Percentiles rank a stretch among this genome's conserved stretches.
These are phyloP conservation scores for Cylindricascospora bacillispora DNA, from an alignment of 1,139 yeast species.

Conservation along the genomic window DNA sequence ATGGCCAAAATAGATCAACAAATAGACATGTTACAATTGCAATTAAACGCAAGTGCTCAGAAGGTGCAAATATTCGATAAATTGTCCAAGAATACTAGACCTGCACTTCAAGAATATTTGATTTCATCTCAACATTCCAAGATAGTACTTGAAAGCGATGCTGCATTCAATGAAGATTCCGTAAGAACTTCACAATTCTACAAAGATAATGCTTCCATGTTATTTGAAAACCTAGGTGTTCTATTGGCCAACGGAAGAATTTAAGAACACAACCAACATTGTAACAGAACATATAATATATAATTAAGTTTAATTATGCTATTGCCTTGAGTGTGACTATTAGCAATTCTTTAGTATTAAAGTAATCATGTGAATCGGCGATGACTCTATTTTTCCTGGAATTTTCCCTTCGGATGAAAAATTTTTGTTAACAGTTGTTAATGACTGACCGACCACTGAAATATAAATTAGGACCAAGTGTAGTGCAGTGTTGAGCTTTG, in stretches of 20 bases:
- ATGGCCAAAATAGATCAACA: conserved; percentile 18
- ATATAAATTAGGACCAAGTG: no score
- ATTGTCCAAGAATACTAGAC: conserved; percentile 64
- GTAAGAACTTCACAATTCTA: conserved; percentile 78
- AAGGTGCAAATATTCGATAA: conserved; percentile 64
- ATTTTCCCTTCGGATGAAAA: no score
- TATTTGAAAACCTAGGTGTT: conserved; percentile 2
- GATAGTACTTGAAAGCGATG: conserved; percentile 70
- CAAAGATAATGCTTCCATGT: conserved; percentile 13
- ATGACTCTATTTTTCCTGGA: no score
- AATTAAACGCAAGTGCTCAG: conserved; percentile 47
- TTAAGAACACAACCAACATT: no score
- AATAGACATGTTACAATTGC: conserved; percentile 18
- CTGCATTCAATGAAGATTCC: conserved; percentile 79
- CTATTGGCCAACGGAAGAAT: conserved; percentile 1
- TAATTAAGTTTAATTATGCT: no score
- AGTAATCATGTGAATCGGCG: no score
- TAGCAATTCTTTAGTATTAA: no score
- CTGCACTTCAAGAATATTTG: conserved; percentile 60
- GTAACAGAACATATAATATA: no score
- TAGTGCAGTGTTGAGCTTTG: no score
- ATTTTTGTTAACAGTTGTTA: no score
- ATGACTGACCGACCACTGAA: no score
- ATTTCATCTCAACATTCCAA: conserved; percentile 65
- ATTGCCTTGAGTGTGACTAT: no score